These are phyloP conservation scores for Myriosclerotinia scirpicola DNA, from an alignment of 2,329 filamentous ascomycete genomes.

Conservation along the genomic window DNA sequence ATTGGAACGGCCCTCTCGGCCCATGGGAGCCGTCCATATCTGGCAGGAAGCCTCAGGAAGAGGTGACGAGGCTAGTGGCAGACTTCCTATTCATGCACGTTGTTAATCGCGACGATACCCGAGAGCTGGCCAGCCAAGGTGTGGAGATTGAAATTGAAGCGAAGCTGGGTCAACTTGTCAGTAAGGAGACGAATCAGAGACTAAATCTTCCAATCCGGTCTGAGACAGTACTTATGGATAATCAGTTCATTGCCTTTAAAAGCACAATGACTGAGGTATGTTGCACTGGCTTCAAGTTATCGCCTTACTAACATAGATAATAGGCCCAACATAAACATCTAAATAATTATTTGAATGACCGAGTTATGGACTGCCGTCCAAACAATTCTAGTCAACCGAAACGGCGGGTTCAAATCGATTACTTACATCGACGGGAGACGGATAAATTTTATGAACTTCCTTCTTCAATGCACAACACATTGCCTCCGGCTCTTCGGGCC, in stretches of 20 bases:
- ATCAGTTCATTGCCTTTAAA: conserved; percentile 66
- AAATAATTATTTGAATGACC: conserved; percentile 80
- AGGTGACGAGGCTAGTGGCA: conserved; percentile 72
- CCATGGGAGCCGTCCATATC: conserved; percentile 69
- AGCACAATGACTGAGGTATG: conserved; percentile 88
- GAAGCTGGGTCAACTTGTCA: conserved; percentile 81
- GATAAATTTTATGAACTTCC: conserved; percentile 83
- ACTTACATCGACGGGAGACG: conserved; percentile 77
- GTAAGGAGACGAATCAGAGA: conserved; percentile 69
- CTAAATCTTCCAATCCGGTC: conserved; percentile 66
- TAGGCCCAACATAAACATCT: conserved; percentile 77
- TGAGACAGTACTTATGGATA: conserved; percentile 67
- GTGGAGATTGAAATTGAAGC: conserved; percentile 91
- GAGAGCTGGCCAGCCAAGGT: conserved; percentile 60
- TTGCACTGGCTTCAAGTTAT: conserved; percentile 23
- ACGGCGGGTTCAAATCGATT: conserved; percentile 65
- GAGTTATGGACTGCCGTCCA: conserved; percentile 59
- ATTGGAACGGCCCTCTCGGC: conserved; percentile 44
- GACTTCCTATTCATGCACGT: conserved; percentile 78
- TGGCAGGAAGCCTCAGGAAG: conserved; percentile 68
- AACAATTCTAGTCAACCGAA: conserved; percentile 45
- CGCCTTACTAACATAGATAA: conserved; percentile 25
- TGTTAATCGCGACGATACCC: conserved; percentile 63
- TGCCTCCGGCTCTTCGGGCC: conserved; percentile 64
- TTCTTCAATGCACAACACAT: conserved; percentile 53